These are phyloP conservation scores for Sarcodon sp. DNA, from an alignment of 768 basidiomycete genomes.

Conservation along the genomic window DNA sequence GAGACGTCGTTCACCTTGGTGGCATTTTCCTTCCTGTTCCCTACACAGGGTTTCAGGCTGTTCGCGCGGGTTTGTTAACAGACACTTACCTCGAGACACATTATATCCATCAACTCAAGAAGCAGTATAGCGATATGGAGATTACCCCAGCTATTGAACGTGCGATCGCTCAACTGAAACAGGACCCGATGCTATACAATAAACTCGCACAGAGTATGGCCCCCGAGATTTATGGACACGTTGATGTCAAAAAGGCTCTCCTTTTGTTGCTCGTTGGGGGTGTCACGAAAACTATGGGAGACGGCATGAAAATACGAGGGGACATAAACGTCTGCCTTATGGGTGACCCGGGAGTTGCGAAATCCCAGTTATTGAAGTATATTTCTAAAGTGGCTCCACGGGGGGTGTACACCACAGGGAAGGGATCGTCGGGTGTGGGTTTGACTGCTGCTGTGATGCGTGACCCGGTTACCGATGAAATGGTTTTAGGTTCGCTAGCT, in stretches of 20 bases:
- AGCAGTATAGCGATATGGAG: constrained; percentile 94
- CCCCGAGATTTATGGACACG: constrained; percentile 96
- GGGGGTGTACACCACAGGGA: constrained; percentile 96
- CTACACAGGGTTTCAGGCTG: constrained; percentile 94
- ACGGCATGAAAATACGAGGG: constrained; percentile 98
- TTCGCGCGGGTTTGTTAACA: constrained; percentile 91
- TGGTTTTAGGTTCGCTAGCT: constrained; percentile 77
- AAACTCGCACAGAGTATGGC: constrained; percentile 90
- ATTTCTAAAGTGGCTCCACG: constrained; percentile 97
- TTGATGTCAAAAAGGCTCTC: constrained; percentile 94
- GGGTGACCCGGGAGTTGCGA: constrained; percentile 99
- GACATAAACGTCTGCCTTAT: constrained; percentile 97
- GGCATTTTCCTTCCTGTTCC: constrained; percentile 97
- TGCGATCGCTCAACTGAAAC: constrained; percentile 52
- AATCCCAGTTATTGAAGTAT: constrained; percentile 94
- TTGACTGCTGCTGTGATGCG: constrained; percentile 98
- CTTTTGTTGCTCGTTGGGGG: constrained; percentile 89
- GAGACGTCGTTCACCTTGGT: constrained; percentile 91
- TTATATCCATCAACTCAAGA: constrained; percentile 88
- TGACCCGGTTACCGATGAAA: constrained; percentile 98
- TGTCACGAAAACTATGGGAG: constrained; percentile 88
- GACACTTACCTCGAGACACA: constrained; percentile 95
- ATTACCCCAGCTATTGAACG: constrained; percentile 72
- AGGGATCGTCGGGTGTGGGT: constrained; percentile 97
- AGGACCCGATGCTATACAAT: constrained; percentile 73